These are phyloP conservation scores for Cenchrus purpureus DNA, from an alignment of 176 grass and related monocot genomes.

Conservation along the genomic window DNA sequence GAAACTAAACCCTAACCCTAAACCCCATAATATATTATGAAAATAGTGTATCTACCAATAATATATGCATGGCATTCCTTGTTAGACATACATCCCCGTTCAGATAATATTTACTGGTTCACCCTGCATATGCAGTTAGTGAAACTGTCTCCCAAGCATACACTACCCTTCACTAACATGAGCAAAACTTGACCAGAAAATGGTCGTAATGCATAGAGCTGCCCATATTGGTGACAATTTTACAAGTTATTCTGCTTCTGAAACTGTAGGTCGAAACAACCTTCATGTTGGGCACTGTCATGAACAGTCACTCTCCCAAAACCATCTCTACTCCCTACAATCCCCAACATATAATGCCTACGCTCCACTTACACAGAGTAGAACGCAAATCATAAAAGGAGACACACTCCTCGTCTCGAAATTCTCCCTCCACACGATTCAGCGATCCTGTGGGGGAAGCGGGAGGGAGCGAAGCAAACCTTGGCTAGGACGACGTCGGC, in stretches of 20 bases:
- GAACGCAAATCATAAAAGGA: neutral
- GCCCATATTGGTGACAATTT: too few relatives aligned
- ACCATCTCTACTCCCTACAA: neutral
- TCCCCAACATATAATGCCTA: neutral
- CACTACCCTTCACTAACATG: neutral
- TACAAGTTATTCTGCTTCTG: slow-evolving; percentile 7
- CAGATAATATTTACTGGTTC: neutral
- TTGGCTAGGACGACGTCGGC: slow-evolving; percentile 84
- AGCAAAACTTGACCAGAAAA: neutral
- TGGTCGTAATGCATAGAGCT: too few relatives aligned
- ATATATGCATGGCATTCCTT: neutral
- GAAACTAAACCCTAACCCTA: too few relatives aligned
- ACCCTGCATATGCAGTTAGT: neutral
- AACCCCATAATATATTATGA: too few relatives aligned
- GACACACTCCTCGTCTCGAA: neutral
- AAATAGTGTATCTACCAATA: too few relatives aligned
- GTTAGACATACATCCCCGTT: neutral
- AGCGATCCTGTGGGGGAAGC: neutral
- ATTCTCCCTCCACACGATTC: neutral
- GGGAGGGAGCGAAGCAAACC: slow-evolving; percentile 55
- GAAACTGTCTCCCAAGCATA: neutral
- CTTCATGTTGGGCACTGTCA: neutral
- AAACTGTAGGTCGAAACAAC: neutral
- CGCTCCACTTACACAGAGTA: neutral
- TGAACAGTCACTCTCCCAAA: neutral